Evolutionary conservation across 1,284 basidiomycete genomes (phyloP), one percentile per base, ranked within the genome.

Genomic region (Apiotrichum gracile): DNA sequence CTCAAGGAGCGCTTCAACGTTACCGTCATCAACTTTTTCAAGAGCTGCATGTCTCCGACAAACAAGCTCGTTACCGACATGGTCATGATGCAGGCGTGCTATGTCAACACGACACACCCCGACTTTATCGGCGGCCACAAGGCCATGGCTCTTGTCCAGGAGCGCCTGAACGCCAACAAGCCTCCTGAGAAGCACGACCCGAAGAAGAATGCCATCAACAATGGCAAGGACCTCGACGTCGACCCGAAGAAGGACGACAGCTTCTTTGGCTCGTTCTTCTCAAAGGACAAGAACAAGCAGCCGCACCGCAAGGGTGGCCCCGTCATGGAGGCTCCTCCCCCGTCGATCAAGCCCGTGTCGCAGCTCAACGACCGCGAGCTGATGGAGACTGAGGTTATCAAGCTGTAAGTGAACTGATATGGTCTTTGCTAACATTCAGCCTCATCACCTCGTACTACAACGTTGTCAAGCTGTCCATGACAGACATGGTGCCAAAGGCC

Each of bases 311-410:
- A 85, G 76, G 86, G 87, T 46, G 77, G 76, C 0, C 81, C 85
- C 56, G 75, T 81, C 27, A 97, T 97, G 91, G 94, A 96, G 60
- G 81, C 85, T 61, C 94, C 96, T 34, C 93, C 96, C n/a, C 75
- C 85, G 0, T 78, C 87, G 47, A 93, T 98, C 70, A 85, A 88
- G 66, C 94, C 96, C 8, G 89, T 94, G 61, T 84, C 86, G n/a
- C 57, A 61, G 45, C 79, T 98, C 64, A 97, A 83, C 67, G 94
- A 98, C 66, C 83, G 96, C 55, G 96, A 98, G 79, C 85, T 87
- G 44, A 91, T 97, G 85, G 96, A 99, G 77, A 97, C 94, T 5
- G 96, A 99, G 69, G 93, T 98, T 57, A 98, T 98, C 83, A 98
- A 59, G 46, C 58, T 59, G 90, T 91, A 74, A 77, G 89, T 86